Base-by-base conservation (phyloP, 139 green algal species). In the Tetradesmus obliquus region DNA sequence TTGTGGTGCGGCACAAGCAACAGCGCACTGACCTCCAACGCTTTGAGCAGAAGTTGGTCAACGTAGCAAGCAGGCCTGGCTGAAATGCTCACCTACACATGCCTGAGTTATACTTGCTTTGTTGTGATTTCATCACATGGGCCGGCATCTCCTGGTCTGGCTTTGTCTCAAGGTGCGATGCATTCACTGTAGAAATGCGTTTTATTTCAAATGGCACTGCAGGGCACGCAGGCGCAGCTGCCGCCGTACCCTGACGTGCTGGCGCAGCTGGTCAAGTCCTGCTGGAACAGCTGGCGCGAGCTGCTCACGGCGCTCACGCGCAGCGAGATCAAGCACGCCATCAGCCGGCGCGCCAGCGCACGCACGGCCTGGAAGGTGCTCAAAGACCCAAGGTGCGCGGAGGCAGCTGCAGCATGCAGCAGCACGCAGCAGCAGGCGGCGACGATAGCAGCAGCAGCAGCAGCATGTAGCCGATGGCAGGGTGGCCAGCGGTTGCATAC, bases 211-310 rank as follows among this genome's bases (percentile, higher is more conserved):
- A 45, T 45, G 32, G 32, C 32, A 19, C 32, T 22, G 32, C 86
- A 84, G 86, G 85, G 85, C 45, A 89, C 85, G 20, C 86, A 90
- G 55, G 86, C 86, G 22, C 86, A 90, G 71, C 86, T 90, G 86
- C 86, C 86, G 12, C 86, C 86, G 19, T 90, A 74, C 53, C 86
- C 86, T 2, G 71, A 90, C 55, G 71, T 90, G 53, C 69, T 83
- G 69, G 71, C 84, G 71, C 71, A 83, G 71, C 86, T 90, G 19
- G 71, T 83, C 51, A 90, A 90, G 71, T 54, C 86, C 3, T 54
- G 71, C 53, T 90, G 86, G 86, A 83, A 84, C 69, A 90, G 86
- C 22, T 71, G 51, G 86, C 86, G 86, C 74, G 86, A 90, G 71
- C 86, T 90, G 69, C 86, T 90, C 13, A 90, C 86, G 22, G 69